Evolutionary conservation across 352 stramenopile species (phyloP).

Genomic region (Pythium graminicola): DNA sequence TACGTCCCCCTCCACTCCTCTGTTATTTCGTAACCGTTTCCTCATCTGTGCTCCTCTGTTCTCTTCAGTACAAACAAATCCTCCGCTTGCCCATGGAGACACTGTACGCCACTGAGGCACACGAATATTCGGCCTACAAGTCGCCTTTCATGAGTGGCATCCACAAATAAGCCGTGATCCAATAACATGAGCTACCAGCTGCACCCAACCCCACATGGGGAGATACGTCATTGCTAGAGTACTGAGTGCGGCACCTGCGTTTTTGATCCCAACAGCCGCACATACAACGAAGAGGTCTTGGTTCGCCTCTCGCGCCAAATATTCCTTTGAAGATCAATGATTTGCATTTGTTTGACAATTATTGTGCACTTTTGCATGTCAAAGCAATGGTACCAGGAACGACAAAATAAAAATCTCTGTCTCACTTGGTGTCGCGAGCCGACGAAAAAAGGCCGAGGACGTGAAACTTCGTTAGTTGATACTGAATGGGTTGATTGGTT

Average conservation of each 20-base stretch:
- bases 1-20: constrained; percentile 28
- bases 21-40: not conserved
- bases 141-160: constrained; percentile 73
- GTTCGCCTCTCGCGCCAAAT: no score
- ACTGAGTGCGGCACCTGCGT: no score
- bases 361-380: no score
- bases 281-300: no score
- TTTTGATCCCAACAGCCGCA: no score
- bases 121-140: constrained; percentile 40
- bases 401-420: constrained; percentile 11
- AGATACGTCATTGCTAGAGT: not conserved
- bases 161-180: constrained; percentile 46
- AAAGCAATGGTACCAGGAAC: not conserved
- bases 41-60: not conserved
- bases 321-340: no score
- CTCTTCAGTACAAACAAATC: constrained; percentile 75
- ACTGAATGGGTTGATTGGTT: not conserved
- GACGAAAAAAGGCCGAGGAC: constrained; percentile 10
- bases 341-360: no score
- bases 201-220: not conserved
- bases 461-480: not conserved
- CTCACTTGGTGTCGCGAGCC: constrained; percentile 1
- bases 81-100: constrained; percentile 36
- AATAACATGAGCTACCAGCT: not conserved
- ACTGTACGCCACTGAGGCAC: constrained; percentile 50